Conservation (phyloP, 805 yeast genomes). For the Nakazawaea pomicola region DNA sequence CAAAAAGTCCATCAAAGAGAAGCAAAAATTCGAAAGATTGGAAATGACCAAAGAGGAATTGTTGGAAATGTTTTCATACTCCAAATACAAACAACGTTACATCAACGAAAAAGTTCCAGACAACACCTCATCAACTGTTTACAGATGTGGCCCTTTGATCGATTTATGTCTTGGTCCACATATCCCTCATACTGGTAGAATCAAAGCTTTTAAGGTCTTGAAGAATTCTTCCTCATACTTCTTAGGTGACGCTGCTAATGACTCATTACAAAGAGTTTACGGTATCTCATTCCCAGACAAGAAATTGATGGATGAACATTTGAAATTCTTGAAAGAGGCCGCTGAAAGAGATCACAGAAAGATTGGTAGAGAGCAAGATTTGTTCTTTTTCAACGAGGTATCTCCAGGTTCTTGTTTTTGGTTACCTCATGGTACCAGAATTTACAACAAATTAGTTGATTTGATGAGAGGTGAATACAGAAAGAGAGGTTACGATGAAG, state of each 20-base stretch:
- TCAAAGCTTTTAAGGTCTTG: constrained; percentile 88
- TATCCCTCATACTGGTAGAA: constrained; percentile 94
- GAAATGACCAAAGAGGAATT: constrained; percentile 89
- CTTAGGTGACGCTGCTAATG: constrained; percentile 88
- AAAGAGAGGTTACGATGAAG: constrained; percentile 95
- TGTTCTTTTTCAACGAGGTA: constrained; percentile 92
- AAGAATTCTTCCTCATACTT: constrained; percentile 96
- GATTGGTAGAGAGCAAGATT: constrained; percentile 94
- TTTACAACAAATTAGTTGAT: constrained; percentile 82
- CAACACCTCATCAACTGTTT: constrained; percentile 92
- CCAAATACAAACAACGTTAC: constrained; percentile 89
- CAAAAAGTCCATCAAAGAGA: constrained; percentile 86
- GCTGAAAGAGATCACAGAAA: constrained; percentile 94
- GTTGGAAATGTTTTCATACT: constrained; percentile 89
- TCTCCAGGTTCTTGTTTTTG: constrained; percentile 98
- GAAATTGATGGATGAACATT: constrained; percentile 89
- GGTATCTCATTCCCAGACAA: constrained; percentile 99
- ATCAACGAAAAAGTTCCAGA: constrained; percentile 90
- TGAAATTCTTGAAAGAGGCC: constrained; percentile 94
- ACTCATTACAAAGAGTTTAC: constrained; percentile 93
- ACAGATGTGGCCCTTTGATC: constrained; percentile 95
- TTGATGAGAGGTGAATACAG: constrained; percentile 80
- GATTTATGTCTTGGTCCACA: constrained; percentile 98
- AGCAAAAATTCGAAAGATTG: constrained; percentile 91
- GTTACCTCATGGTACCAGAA: constrained; percentile 99